Evolutionary conservation across 176 grass and related monocot genomes (phyloP).

Genomic region (Phyllostachys edulis): DNA sequence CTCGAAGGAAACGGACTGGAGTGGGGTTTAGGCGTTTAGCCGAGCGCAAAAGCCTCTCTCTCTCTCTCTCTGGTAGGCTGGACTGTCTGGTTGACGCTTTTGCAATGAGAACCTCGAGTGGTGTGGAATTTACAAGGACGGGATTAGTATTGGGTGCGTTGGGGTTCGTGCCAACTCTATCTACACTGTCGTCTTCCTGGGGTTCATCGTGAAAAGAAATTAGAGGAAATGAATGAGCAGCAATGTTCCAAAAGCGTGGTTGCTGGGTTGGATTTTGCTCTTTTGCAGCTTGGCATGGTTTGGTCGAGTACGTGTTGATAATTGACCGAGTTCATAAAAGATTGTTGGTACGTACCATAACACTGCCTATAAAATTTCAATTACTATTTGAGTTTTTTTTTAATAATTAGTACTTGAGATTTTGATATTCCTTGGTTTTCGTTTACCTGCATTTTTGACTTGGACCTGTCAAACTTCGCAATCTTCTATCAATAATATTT

Average conservation of each 20-base stretch:
- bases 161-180: constrained; percentile 19
- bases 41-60: constrained; percentile 13
- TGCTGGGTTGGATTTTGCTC: too few species aligned
- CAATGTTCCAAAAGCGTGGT: background rate
- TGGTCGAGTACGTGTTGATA: background rate
- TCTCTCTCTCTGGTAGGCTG: too few species aligned
- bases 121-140: background rate
- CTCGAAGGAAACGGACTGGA: background rate
- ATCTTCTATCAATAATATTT: too few species aligned
- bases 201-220: background rate
- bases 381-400: background rate
- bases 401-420: too few species aligned
- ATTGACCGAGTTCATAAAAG: background rate
- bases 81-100: background rate
- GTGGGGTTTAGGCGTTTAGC: background rate
- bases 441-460: too few species aligned
- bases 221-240: background rate
- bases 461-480: too few species aligned
- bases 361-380: background rate
- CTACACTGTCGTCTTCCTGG: constrained; percentile 5
- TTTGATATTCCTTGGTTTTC: too few species aligned
- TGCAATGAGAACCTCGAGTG: background rate
- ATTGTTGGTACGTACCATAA: background rate
- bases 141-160: background rate
- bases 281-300: background rate